These are phyloP conservation scores for Saccharomycopsis capsularis DNA, from an alignment of 805 yeast genomes.

Conservation along the genomic window DNA sequence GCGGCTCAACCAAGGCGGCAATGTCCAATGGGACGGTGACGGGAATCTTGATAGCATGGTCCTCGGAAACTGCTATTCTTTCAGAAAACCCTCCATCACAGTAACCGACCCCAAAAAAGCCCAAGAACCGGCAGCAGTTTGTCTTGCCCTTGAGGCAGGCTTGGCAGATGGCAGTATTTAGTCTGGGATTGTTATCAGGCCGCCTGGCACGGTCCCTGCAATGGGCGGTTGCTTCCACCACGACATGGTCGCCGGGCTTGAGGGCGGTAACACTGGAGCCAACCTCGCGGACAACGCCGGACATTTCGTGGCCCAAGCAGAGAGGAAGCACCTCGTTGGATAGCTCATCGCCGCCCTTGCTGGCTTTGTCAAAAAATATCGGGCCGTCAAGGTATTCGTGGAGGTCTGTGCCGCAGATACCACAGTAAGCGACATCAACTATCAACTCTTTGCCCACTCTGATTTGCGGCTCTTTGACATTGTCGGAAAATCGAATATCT, in stretches of 20 bases:
- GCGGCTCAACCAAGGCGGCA: conserved; percentile 52
- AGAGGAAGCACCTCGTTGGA: conserved; percentile 38
- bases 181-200: conserved; percentile 29
- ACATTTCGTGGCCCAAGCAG: conserved; percentile 49
- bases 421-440: conserved; percentile 44
- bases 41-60: conserved; percentile 37
- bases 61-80: conserved; percentile 35
- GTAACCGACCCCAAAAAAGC: conserved; percentile 51
- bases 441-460: conserved; percentile 35
- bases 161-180: conserved; percentile 32
- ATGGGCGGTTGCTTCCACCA: conserved; percentile 55
- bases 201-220: conserved; percentile 43
- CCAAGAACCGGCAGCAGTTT: conserved; percentile 44
- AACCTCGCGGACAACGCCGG: conserved; percentile 39
- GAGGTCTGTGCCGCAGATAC: conserved; percentile 59
- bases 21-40: conserved; percentile 34
- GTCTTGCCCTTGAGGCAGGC: conserved; percentile 45
- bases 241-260: conserved; percentile 51
- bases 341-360: conserved; percentile 35
- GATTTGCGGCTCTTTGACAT: conserved; percentile 32
- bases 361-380: conserved; percentile 41
- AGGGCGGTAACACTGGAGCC: conserved; percentile 41
- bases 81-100: conserved; percentile 51
- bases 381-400: conserved; percentile 56
- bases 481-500: conserved; percentile 36